A percentile compares a stretch with the other conserved stretches of the same genome.
Evolutionary conservation across 768 basidiomycete genomes (phyloP).

Genomic region (Guyanaporus albipodus): DNA sequence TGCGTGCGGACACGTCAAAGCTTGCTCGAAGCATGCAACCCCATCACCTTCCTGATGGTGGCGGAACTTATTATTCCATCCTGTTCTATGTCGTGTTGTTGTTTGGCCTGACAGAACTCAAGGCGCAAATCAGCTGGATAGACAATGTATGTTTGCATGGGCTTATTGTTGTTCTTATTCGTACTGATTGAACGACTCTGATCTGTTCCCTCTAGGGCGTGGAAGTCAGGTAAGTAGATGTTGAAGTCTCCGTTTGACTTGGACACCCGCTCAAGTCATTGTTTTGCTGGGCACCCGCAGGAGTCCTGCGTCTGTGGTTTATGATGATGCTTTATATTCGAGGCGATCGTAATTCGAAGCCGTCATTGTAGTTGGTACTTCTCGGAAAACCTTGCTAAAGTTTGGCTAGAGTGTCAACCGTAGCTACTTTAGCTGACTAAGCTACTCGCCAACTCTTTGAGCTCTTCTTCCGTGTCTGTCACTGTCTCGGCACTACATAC

Average conservation of each 20-base stretch:
- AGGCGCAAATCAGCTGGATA: constrained; percentile 48
- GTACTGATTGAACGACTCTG: neutral
- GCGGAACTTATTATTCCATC: constrained; percentile 11
- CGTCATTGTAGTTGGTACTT: neutral
- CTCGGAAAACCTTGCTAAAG: too few species aligned
- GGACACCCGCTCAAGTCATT: too few species aligned
- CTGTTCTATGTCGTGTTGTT: constrained; percentile 38
- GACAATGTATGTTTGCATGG: constrained; percentile 32
- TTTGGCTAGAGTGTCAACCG: too few species aligned
- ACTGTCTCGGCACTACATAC: too few species aligned
- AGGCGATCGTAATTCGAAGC: neutral
- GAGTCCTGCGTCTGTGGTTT: constrained; percentile 28
- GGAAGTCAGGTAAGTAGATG: constrained; percentile 31
- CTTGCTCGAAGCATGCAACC: constrained; percentile 8
- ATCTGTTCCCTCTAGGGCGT: constrained; percentile 26
- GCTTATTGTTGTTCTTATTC: too few species aligned
- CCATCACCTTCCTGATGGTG: constrained; percentile 8
- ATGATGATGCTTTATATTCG: constrained; percentile 15
- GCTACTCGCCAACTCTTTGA: too few species aligned
- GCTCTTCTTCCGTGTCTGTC: too few species aligned
- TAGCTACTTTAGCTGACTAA: too few species aligned
- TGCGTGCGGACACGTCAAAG: constrained; percentile 12
- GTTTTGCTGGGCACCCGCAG: neutral
- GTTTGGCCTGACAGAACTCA: constrained; percentile 51
- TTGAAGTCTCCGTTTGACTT: too few species aligned